These are phyloP conservation scores for Secale cereale DNA, from an alignment of 176 grass and related monocot genomes.

Conservation along the genomic window DNA sequence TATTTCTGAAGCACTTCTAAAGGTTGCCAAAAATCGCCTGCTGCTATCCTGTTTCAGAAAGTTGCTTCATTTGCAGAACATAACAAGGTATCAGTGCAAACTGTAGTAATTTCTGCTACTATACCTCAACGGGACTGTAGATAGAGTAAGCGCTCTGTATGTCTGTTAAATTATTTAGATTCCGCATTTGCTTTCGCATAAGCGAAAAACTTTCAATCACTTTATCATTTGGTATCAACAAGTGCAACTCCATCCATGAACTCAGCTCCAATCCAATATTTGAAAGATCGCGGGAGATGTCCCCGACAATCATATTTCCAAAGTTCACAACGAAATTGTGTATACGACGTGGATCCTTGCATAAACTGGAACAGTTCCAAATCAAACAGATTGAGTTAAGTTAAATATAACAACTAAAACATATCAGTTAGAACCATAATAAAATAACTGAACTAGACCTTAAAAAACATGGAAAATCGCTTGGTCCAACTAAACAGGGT, in stretches of 20 bases:
- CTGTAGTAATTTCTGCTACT: neutral
- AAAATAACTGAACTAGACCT: neutral
- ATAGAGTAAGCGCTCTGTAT: neutral
- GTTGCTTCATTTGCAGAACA: neutral
- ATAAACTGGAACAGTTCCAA: neutral
- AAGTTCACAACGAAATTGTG: neutral
- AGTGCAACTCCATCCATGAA: neutral
- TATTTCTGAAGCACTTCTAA: neutral
- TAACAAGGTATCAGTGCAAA: neutral
- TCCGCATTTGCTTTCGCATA: neutral
- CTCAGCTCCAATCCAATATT: constrained; percentile 11
- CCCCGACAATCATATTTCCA: neutral
- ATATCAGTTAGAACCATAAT: neutral
- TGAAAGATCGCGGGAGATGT: constrained; percentile 9
- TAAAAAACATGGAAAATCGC: neutral
- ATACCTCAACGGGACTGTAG: neutral
- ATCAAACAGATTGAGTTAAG: neutral
- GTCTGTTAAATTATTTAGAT: neutral
- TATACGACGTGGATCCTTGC: neutral
- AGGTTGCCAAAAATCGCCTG: neutral
- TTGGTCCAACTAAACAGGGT: neutral
- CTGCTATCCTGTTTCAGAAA: constrained; percentile 18
- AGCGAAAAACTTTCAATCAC: neutral
- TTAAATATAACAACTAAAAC: neutral
- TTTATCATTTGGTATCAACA: constrained; percentile 20